A percentile compares a stretch with the other conserved stretches of the same genome.
phyloP scores from a whole-genome alignment of 78 protist species.

The Dictyostelium capitatum region DNA sequence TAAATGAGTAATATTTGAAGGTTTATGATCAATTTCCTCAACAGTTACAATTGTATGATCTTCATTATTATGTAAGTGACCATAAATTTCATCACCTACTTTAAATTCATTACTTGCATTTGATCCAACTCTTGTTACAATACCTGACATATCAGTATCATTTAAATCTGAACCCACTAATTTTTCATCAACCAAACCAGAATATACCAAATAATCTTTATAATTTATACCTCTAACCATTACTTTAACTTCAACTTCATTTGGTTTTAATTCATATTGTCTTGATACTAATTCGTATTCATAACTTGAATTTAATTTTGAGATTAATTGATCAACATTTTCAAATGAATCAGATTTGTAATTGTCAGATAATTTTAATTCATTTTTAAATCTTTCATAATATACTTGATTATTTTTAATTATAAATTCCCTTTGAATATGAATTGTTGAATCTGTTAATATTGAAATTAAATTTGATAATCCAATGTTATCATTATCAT shows the following conservation, averaged over 20 bases:
- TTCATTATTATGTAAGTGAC: neutral
- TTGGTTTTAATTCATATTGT: neutral
- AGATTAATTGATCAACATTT: neutral
- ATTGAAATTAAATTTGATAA: neutral
- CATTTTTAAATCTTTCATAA: neutral
- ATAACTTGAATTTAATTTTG: neutral
- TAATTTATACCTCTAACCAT: conserved; percentile 23
- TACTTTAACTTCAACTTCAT: conserved; percentile 28
- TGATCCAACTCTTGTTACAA: neutral
- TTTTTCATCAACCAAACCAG: neutral
- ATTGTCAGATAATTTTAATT: neutral
- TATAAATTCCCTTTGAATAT: neutral
- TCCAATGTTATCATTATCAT: too few species aligned
- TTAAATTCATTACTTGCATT: neutral
- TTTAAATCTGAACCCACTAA: too few species aligned
- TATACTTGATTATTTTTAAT: neutral
- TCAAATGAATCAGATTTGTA: neutral
- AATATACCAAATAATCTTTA: conserved; percentile 27
- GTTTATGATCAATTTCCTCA: too few species aligned
- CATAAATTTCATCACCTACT: neutral
- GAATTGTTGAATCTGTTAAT: neutral
- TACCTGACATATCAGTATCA: neutral
- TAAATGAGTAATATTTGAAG: neutral
- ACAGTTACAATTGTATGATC: too few species aligned
- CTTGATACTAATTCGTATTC: neutral